These are phyloP conservation scores for Lecanosticta acicola DNA, from an alignment of 2,329 filamentous ascomycete species.

Conservation along the genomic window DNA sequence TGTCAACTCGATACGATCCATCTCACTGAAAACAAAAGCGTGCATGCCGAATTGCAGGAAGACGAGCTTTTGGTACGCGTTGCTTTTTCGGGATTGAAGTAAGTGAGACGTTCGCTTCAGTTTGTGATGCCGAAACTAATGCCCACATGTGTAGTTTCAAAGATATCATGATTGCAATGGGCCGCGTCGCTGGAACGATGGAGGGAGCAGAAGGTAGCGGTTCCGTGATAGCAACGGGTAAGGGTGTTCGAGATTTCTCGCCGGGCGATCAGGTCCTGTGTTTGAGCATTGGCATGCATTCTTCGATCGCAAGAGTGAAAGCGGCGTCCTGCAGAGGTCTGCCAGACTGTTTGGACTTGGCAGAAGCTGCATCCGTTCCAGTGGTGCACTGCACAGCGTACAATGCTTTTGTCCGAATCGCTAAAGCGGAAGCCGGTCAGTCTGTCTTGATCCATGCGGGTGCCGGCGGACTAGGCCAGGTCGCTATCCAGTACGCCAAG, in stretches of 20 bases:
- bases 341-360: slow-evolving; percentile 19
- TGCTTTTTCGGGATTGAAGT: no score
- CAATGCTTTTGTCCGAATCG: slow-evolving; percentile 27
- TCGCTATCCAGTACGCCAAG: slow-evolving; percentile 24
- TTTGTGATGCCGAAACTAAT: no score
- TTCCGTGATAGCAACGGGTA: not conserved
- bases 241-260: not conserved
- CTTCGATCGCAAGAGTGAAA: not conserved
- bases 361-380: slow-evolving; percentile 22
- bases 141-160: no score
- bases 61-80: no score
- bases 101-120: no score
- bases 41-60: no score
- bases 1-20: no score
- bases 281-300: not conserved
- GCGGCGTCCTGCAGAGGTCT: slow-evolving; percentile 4
- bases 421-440: slow-evolving; percentile 22
- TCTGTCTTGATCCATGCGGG: slow-evolving; percentile 31
- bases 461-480: slow-evolving; percentile 28
- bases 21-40: no score
- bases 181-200: slow-evolving; percentile 8
- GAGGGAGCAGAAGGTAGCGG: slow-evolving; percentile 2
- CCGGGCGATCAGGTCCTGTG: not conserved
- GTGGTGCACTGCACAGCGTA: slow-evolving; percentile 22
- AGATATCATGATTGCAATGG: slow-evolving; percentile 22